phyloP scores from a whole-genome alignment of 1,284 basidiomycete genomes.

The Ustilago bromivora region DNA sequence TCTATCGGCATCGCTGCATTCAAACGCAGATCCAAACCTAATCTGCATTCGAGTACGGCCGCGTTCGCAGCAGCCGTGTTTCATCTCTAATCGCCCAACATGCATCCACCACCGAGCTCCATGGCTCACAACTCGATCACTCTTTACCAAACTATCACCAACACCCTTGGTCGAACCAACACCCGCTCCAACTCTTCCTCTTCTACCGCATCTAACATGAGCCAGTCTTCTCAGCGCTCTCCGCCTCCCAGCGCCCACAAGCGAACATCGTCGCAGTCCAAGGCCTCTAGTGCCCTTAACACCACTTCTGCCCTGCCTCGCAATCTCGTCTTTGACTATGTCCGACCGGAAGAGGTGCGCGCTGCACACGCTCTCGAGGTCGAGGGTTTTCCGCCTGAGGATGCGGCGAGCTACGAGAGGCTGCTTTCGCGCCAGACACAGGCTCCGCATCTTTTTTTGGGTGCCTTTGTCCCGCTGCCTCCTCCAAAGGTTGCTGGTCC shows the following conservation, averaged over 20 bases:
- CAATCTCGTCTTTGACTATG: constrained; percentile 56
- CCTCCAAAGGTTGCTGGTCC: constrained; percentile 65
- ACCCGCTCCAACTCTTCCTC: constrained; percentile 50
- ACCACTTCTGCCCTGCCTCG: constrained; percentile 41
- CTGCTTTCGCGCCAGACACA: constrained; percentile 55
- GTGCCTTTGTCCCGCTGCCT: constrained; percentile 59
- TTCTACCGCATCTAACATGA: constrained; percentile 43
- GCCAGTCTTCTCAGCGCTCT: constrained; percentile 38
- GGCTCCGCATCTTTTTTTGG: constrained; percentile 66
- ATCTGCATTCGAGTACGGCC: constrained; percentile 9
- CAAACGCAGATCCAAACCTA: background rate
- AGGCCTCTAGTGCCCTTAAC: constrained; percentile 5
- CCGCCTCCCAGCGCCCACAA: constrained; percentile 35
- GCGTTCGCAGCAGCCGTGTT: background rate
- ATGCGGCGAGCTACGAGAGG: constrained; percentile 57
- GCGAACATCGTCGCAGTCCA: constrained; percentile 32
- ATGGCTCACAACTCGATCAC: constrained; percentile 52
- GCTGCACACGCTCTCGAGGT: constrained; percentile 56
- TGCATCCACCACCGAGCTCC: constrained; percentile 52
- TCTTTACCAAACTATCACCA: constrained; percentile 52
- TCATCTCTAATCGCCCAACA: constrained; percentile 18
- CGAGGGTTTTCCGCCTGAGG: constrained; percentile 55
- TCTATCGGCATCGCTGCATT: constrained; percentile 11
- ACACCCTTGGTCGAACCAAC: constrained; percentile 36
- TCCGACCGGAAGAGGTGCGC: constrained; percentile 58